Evolutionary conservation across 2,329 filamentous ascomycete genomes (phyloP), one percentile per base, ranked within the genome.

Genomic region (Diaporthe capsici): DNA sequence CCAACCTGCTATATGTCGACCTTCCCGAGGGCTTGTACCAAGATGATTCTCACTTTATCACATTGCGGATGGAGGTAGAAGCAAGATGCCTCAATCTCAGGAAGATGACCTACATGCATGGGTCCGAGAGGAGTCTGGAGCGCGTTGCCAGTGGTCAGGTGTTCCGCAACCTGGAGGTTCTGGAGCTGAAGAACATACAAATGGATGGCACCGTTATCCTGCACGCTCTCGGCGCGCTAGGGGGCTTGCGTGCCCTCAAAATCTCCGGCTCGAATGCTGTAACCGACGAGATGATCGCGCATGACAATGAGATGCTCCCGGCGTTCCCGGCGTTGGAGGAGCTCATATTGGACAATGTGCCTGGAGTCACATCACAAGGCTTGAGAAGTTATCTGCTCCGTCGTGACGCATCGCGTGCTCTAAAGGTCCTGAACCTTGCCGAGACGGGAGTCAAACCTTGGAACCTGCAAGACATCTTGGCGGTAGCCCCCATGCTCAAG

Each of bases 1-100:
- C 95, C 42, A 95, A 96, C 81, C 87, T 98, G 60, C 93, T 91
- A 82, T 98, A 97, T 83, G 93, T 98, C 79, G 96, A 98, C 84
- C 89, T 98, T 10, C 96, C 96, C 6, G 94, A 97, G 78, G 96
- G 95, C 68, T 91, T 98, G 83, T 98, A 93, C 85, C 91, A 90
- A 71, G 96, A 97, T 80, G 96, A 98, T 77, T 86, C 91, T 5
- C 89, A 90, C 42, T 97, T 94, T 80, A 86, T 93, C 73, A 92
- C 94, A 1, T 87, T 98, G 78, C 92, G 95, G 77, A 91, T 97
- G 79, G 96, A 98, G 84, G 88, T 98, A 34, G 94, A 98, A 85
- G 93, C 92, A 31, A 90, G 94, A 70, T 98, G 96, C 82, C 92
- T 93, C 15, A 92, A 96, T 81, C 88, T 98, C 73, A 91, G 95